Base-by-base conservation (phyloP, 2,329 filamentous ascomycete species). In the Exophiala bonariae region DNA sequence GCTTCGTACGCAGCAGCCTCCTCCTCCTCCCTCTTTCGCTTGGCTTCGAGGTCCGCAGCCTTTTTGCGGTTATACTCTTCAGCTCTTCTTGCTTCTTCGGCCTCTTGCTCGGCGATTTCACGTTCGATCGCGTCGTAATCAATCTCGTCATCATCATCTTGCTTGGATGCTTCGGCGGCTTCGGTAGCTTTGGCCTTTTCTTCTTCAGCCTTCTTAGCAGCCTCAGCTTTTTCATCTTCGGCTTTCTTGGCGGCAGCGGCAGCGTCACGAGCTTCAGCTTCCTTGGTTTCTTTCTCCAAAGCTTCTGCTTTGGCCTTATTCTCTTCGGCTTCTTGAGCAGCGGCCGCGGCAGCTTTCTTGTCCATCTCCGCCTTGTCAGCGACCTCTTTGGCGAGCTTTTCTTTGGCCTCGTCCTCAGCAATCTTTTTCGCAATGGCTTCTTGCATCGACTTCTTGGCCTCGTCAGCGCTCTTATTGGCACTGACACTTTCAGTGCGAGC, bases 371-470 rank as follows among this genome's bases (percentile, higher is more conserved):
- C 59, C 36, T 48, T 47, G 20, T 39, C 69, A n/a, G 67, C 63
- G 35, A 70, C 65, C 9, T 75, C 75, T 40, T 71, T 65, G 33
- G 68, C 64, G 46, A 71, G 70, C 58, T 49, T 74, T 66, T 44
- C 66, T 70, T 41, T 71, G 63, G 51, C 71, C 69, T 69, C 41
- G 43, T 71, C 65, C 46, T 84, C 82, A 50, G 75, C 71, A 57
- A 79, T 75, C 61, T 73, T 74, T 57, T 72, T 67, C 20, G 68
- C 70, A 43, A 77, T 70, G 10, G 71, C 68, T 48, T 75, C 72
- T 63, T 78, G 79, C 63, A 95, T 85, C 64, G 89, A 85, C 65
- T 87, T 83, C 67, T 86, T 86, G 54, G 89, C 89, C 70, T 96
- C 87, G 65, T 92, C 86, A 28, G 82, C 80, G 1, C 86, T 86